Evolutionary conservation across 257 asterid species (phyloP).

Genomic region (Verbena officinalis): DNA sequence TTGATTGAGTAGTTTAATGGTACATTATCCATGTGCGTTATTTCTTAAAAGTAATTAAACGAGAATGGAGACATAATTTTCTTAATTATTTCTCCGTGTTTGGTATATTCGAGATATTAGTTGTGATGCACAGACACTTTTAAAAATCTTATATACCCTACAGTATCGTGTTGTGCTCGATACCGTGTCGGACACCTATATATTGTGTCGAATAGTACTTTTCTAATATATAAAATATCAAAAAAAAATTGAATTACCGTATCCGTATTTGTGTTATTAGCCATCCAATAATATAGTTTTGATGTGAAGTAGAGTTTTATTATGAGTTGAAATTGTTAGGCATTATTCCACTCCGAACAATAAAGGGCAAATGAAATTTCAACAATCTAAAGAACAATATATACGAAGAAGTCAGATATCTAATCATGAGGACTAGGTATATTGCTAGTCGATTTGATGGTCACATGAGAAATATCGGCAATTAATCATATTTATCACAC

Average conservation of each 20-base stretch:
- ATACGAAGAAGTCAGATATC: neutral
- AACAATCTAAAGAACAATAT: neutral
- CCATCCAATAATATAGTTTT: neutral
- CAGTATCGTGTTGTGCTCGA: too few species aligned
- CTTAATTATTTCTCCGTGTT: too few species aligned
- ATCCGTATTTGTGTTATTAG: too few species aligned
- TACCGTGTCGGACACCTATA: too few species aligned
- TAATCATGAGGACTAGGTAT: slow-evolving; percentile 9
- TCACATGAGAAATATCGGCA: neutral
- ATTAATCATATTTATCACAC: slow-evolving; percentile 1
- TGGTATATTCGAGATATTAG: too few species aligned
- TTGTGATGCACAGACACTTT: too few species aligned
- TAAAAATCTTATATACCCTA: too few species aligned
- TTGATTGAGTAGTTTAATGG: neutral
- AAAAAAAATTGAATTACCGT: too few species aligned
- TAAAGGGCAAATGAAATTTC: neutral
- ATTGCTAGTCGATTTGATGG: neutral
- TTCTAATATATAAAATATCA: too few species aligned
- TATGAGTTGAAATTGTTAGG: slow-evolving; percentile 26
- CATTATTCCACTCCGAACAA: slow-evolving; percentile 18
- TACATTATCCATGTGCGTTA: neutral
- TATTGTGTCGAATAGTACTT: too few species aligned
- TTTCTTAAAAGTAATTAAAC: slow-evolving; percentile 2
- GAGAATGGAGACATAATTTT: neutral
- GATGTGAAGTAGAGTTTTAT: slow-evolving; percentile 1